phyloP scores from a whole-genome alignment of 2,329 filamentous ascomycete species.

The Apiospora malaysiana region DNA sequence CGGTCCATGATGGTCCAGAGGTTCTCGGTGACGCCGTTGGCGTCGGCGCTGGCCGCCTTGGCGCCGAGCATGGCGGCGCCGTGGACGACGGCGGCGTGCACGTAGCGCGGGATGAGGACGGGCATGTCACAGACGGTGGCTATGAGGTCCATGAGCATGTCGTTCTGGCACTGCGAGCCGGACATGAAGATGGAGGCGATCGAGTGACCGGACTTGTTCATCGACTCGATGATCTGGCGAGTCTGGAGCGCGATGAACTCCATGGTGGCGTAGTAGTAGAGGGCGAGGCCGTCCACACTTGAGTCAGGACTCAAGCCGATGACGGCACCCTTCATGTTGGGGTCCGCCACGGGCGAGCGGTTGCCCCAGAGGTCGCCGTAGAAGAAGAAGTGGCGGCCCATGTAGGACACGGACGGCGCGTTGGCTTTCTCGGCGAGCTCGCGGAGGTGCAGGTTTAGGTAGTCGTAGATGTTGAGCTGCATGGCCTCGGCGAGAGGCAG shows the following conservation, averaged over 20 bases:
- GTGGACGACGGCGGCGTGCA: slow-evolving; percentile 94
- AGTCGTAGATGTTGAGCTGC: slow-evolving; percentile 92
- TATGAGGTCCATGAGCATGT: slow-evolving; percentile 87
- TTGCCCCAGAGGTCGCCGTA: slow-evolving; percentile 98
- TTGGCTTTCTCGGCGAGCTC: slow-evolving; percentile 68
- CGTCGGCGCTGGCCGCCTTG: slow-evolving; percentile 88
- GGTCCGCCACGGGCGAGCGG: slow-evolving; percentile 89
- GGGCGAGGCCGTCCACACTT: slow-evolving; percentile 82
- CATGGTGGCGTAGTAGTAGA: slow-evolving; percentile 95
- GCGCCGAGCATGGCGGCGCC: slow-evolving; percentile 98
- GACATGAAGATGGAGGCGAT: slow-evolving; percentile 98
- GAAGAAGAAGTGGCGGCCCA: slow-evolving; percentile 96
- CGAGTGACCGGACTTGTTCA: slow-evolving; percentile 88
- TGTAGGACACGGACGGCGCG: slow-evolving; percentile 81
- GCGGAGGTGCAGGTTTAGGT: slow-evolving; percentile 85
- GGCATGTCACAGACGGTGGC: slow-evolving; percentile 91
- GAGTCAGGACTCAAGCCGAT: slow-evolving; percentile 89
- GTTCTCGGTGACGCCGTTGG: slow-evolving; percentile 79
- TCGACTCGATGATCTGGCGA: slow-evolving; percentile 89
- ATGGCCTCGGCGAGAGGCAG: slow-evolving; percentile 79
- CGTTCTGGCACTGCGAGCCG: slow-evolving; percentile 95
- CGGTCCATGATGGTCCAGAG: slow-evolving; percentile 98
- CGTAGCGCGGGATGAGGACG: slow-evolving; percentile 90
- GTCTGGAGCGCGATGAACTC: slow-evolving; percentile 99
- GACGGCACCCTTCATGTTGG: slow-evolving; percentile 89